Evolutionary conservation across 176 grass and related monocot species (phyloP).

Genomic region (Oryza brachyantha): DNA sequence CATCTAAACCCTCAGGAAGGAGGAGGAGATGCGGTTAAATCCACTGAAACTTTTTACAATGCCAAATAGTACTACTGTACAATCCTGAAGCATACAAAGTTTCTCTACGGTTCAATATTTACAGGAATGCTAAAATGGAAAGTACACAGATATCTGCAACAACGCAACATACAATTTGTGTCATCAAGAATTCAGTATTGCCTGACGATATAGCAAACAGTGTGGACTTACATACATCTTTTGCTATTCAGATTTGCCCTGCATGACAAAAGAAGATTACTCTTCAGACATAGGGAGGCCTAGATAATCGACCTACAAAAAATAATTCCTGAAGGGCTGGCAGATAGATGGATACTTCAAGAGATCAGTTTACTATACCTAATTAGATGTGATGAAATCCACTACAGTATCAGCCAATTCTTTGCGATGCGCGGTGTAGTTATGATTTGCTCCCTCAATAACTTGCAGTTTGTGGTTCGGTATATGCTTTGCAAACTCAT

Average conservation of each 20-base stretch:
- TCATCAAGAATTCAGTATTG: not conserved
- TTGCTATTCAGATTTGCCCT: not conserved
- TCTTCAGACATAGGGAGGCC: no score
- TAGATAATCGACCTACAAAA: not conserved
- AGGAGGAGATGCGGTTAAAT: no score
- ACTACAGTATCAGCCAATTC: constrained; percentile 39
- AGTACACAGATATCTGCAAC: not conserved
- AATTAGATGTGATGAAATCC: constrained; percentile 34
- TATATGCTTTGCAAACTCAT: constrained; percentile 50
- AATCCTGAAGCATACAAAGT: not conserved
- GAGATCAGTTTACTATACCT: not conserved
- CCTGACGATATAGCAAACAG: not conserved
- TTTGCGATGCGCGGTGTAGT: constrained; percentile 47
- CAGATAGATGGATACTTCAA: not conserved
- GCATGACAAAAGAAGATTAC: not conserved
- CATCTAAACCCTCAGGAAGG: no score
- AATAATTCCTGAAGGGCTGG: not conserved
- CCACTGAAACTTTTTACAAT: not conserved
- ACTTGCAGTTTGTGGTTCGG: constrained; percentile 51
- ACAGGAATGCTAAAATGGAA: not conserved
- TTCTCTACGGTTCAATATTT: not conserved
- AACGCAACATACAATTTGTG: not conserved
- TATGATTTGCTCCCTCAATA: constrained; percentile 61
- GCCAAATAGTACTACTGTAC: not conserved
- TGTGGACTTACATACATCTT: not conserved